These are phyloP conservation scores for Zygosaccharomyces kombuchaensis DNA, from an alignment of 805 yeast genomes.

Conservation along the genomic window DNA sequence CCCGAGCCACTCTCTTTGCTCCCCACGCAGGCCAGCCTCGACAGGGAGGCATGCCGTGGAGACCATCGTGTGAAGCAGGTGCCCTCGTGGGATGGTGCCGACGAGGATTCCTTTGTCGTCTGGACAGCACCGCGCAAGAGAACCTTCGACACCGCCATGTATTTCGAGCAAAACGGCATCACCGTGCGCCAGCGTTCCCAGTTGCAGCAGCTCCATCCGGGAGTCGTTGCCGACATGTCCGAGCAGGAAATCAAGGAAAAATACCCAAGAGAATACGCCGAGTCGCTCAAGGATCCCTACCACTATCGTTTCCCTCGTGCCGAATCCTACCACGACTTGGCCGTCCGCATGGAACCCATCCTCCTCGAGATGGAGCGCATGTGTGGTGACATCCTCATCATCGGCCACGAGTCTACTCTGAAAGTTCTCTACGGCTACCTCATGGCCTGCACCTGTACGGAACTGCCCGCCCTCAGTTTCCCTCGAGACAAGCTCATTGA, in stretches of 20 bases:
- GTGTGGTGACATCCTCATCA: conserved; percentile 79
- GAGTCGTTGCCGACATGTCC: conserved; percentile 69
- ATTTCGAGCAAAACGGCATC: conserved; percentile 59
- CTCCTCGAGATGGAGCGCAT: conserved; percentile 91
- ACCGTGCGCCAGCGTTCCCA: conserved; percentile 73
- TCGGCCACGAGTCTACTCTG: conserved; percentile 89
- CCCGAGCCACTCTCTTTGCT: conserved; percentile 26
- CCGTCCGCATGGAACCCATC: conserved; percentile 88
- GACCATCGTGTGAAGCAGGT: conserved; percentile 34
- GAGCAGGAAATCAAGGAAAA: conserved; percentile 52
- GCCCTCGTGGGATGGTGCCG: conserved; percentile 50
- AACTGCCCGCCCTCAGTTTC: conserved; percentile 76
- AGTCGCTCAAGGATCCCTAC: conserved; percentile 73
- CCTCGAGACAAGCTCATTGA: conserved; percentile 82
- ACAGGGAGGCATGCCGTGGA: conserved; percentile 25
- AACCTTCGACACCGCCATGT: conserved; percentile 73
- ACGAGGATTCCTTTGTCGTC: conserved; percentile 65
- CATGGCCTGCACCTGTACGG: conserved; percentile 85
- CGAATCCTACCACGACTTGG: conserved; percentile 94
- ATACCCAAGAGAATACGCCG: conserved; percentile 67
- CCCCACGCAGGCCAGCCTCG: conserved; percentile 23
- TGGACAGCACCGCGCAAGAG: conserved; percentile 93
- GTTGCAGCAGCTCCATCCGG: conserved; percentile 84
- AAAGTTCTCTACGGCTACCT: conserved; percentile 89
- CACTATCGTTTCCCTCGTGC: conserved; percentile 90